Conservation (phyloP, 306 rosid species). For the Fragaria ananassa region DNA sequence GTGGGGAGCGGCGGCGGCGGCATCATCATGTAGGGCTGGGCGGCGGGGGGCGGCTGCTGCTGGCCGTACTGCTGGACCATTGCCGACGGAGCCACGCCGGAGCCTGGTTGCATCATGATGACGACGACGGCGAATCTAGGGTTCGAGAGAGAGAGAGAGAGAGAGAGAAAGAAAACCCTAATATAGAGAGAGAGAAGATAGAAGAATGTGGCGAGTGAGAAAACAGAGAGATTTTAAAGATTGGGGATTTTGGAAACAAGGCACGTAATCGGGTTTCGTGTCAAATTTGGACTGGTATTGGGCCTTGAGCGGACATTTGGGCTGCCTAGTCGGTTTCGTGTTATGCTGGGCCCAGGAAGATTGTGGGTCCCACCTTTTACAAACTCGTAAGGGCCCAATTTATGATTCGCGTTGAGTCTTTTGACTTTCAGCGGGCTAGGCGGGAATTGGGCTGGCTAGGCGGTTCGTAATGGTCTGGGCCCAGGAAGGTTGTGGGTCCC, state of each 20-base stretch:
- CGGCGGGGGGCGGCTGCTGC: slow-evolving; percentile 14
- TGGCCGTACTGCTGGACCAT: slow-evolving; percentile 59
- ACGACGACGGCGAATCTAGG: slow-evolving; percentile 9
- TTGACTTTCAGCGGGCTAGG: too few relatives aligned
- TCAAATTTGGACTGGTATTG: background rate
- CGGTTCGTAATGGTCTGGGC: rapidly evolving
- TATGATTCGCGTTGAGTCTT: too few relatives aligned
- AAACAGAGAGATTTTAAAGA: background rate
- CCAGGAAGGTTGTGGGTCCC: too few relatives aligned
- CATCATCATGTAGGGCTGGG: slow-evolving; percentile 76
- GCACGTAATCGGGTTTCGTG: slow-evolving; percentile 1
- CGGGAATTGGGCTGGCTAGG: too few relatives aligned
- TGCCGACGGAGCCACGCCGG: slow-evolving; percentile 55
- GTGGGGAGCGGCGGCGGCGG: slow-evolving; percentile 55
- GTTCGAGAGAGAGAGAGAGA: slow-evolving; percentile 23
- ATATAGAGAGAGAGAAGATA: slow-evolving; percentile 14
- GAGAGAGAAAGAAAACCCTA: slow-evolving; percentile 40
- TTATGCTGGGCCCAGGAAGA: too few relatives aligned
- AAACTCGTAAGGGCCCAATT: too few relatives aligned
- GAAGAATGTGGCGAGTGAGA: background rate
- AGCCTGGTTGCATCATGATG: slow-evolving; percentile 83
- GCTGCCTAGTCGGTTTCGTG: too few relatives aligned
- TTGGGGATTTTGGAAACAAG: background rate
- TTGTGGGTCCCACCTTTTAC: too few relatives aligned
- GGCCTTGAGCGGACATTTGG: background rate